phyloP scores from a whole-genome alignment of 1,284 basidiomycete species.

The Ceratobasidium sp. region DNA sequence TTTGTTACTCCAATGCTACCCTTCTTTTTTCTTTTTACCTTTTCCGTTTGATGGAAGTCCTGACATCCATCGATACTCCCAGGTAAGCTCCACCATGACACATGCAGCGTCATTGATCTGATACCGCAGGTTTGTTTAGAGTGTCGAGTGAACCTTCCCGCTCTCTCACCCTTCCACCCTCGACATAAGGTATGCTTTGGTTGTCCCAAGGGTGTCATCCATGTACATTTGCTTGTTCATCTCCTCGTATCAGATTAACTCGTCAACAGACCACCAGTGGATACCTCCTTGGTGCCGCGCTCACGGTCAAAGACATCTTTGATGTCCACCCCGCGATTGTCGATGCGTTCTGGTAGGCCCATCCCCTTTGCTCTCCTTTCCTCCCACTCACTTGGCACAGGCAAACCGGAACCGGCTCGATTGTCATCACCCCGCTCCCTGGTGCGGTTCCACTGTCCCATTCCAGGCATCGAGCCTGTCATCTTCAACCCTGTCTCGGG shows the following conservation, averaged over 20 bases:
- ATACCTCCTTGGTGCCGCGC: constrained; percentile 88
- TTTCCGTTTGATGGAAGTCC: no score
- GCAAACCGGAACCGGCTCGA: constrained; percentile 98
- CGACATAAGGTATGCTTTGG: no score
- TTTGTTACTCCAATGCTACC: no score
- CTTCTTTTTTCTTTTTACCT: no score
- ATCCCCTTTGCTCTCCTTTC: background rate
- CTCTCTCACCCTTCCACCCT: no score
- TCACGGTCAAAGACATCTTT: constrained; percentile 96
- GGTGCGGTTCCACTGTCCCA: constrained; percentile 95
- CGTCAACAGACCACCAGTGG: constrained; percentile 49
- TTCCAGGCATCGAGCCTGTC: constrained; percentile 94
- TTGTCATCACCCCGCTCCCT: constrained; percentile 95
- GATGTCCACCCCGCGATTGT: constrained; percentile 98
- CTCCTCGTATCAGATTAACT: background rate
- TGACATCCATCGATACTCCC: no score
- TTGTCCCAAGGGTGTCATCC: constrained; percentile 97
- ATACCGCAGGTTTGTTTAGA: no score
- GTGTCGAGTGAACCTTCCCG: no score
- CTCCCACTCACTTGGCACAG: constrained; percentile 55
- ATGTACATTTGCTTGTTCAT: constrained; percentile 61
- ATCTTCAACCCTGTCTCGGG: constrained; percentile 89
- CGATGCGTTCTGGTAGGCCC: constrained; percentile 88
- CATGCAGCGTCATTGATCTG: no score
- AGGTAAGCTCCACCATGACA: no score